Percentiles rank a stretch among this genome's conserved stretches.
These are phyloP conservation scores for Candida sonorensis DNA, from an alignment of 805 yeast genomes.

Conservation along the genomic window DNA sequence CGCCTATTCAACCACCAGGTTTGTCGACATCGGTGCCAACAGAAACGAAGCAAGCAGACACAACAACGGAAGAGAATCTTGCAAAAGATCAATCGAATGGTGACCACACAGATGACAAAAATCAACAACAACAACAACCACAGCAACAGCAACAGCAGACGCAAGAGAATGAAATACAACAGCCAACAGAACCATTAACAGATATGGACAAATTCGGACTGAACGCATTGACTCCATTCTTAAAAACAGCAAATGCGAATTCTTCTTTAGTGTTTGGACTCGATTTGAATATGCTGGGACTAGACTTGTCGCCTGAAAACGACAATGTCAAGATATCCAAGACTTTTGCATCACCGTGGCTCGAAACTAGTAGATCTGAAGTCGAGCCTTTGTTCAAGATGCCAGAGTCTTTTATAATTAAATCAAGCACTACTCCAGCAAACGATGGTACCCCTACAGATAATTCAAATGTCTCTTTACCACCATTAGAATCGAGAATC, in stretches of 20 bases:
- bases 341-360: slow-evolving; percentile 89
- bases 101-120: no score
- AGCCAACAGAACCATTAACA: background rate
- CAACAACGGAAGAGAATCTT: no score
- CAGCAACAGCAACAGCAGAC: background rate
- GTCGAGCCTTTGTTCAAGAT: slow-evolving; percentile 77
- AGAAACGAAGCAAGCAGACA: no score
- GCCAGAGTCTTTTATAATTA: slow-evolving; percentile 47
- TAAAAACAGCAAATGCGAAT: slow-evolving; percentile 57
- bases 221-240: slow-evolving; percentile 51
- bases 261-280: slow-evolving; percentile 67
- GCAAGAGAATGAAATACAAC: background rate
- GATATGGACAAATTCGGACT: slow-evolving; percentile 64
- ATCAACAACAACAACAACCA: background rate
- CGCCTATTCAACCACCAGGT: slow-evolving; percentile 9
- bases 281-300: slow-evolving; percentile 61
- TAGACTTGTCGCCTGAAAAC: slow-evolving; percentile 44
- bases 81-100: no score
- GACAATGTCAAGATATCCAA: slow-evolving; percentile 40
- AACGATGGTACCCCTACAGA: background rate
- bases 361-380: slow-evolving; percentile 82
- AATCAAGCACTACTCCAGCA: slow-evolving; percentile 2
- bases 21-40: no score
- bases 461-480: background rate
- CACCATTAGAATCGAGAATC: slow-evolving; percentile 33